Evolutionary conservation across 2,329 filamentous ascomycete genomes (phyloP), one percentile per base, ranked within the genome.

Genomic region (Aspergillus persii): DNA sequence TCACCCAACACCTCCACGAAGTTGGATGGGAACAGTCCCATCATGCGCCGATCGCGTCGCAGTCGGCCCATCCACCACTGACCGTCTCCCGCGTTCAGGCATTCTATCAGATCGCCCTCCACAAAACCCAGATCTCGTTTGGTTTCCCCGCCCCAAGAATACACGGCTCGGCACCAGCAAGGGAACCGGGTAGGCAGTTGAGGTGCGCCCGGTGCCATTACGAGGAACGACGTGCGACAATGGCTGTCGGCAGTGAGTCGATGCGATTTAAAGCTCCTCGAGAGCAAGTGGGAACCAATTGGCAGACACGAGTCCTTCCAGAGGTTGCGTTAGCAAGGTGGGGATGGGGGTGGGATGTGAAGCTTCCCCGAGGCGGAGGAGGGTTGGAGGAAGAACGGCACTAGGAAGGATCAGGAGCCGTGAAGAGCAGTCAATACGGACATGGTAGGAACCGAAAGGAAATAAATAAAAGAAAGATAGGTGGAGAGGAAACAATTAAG

Each of bases 51-150:
- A 77, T 99, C 95, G 68, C 95, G 87, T 72, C 89, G 91, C 72
- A 99, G 79, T 63, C 94, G 87, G 51, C 95, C 95, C 78, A 93
- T 96, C 95, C 95, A 99, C 95, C 95, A 99, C 50, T 91, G 93
- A 54, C 95, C 95, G 78, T 99, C 95, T 63, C 95, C 95, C 23
- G 95, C 95, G 75, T 99, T 99, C 55, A 99, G 83, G 72, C 94
- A 97, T 84, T 99, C 95, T 74, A 99, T 99, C 66, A 99, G 79
- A 77, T 99, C 95, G 64, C 95, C 95, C 77, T 99, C 95, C 67
- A 99, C 90, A 77, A 99, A 99, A 15, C 95, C 95, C 59, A 99
- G 84, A 74, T 99, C 95, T 75, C 90, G 88, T 81, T 96, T 96
- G 27, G 90, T 94, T 88, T 96, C 92, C 80, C 92, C 92, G 76